phyloP scores from a whole-genome alignment of 2,329 filamentous ascomycete genomes.

The Aspergillus sp. region DNA sequence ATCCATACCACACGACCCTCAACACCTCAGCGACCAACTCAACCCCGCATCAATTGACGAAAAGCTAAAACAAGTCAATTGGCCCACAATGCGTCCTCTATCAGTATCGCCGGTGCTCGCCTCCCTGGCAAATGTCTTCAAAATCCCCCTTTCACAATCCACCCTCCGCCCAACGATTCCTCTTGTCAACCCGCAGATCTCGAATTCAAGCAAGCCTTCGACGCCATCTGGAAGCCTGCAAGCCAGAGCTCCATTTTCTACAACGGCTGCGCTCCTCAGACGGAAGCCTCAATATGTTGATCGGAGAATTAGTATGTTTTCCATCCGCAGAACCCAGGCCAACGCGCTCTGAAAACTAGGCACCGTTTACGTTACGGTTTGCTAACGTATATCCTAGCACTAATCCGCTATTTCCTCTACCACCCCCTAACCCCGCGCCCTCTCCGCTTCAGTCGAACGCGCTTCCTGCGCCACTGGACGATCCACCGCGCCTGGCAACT shows the following conservation, averaged over 20 bases:
- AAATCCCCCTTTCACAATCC: slow-evolving; percentile 39
- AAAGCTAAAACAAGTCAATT: neutral
- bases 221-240: slow-evolving; percentile 14
- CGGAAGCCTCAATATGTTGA: slow-evolving; percentile 39
- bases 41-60: neutral
- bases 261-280: slow-evolving; percentile 39
- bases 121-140: slow-evolving; percentile 47
- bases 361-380: slow-evolving; percentile 12
- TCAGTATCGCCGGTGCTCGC: slow-evolving; percentile 41
- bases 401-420: slow-evolving; percentile 69
- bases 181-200: neutral
- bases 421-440: slow-evolving; percentile 71
- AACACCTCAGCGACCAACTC: neutral
- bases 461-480: slow-evolving; percentile 93
- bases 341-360: neutral
- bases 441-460: slow-evolving; percentile 82
- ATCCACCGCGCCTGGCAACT: slow-evolving; percentile 96
- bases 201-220: neutral
- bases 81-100: slow-evolving; percentile 5
- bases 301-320: slow-evolving; percentile 45
- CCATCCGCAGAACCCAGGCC: neutral
- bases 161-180: slow-evolving; percentile 27
- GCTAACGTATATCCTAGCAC: slow-evolving; percentile 42
- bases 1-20: neutral
- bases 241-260: slow-evolving; percentile 37